Evolutionary conservation across 371 early-diverging fungal genomes (phyloP), one percentile per base, ranked within the genome.

Genomic region (Syncephalis plumigaleata): DNA sequence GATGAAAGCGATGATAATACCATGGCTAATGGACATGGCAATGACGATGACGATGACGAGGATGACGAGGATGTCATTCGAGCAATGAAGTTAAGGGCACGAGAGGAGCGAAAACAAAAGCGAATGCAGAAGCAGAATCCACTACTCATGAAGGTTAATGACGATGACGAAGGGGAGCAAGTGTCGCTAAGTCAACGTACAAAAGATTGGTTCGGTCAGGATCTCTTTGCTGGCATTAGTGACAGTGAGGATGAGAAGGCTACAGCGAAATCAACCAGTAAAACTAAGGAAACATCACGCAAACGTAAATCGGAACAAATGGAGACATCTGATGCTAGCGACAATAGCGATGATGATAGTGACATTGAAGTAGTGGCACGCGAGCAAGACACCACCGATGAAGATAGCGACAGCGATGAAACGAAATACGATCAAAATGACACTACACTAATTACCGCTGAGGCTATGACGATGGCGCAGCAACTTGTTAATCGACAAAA

Each of bases 121-220:
- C 31, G 31, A 31, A 11, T 11, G 4, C 31, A 31, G 55, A 56
- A 44, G 16, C 58, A 61, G 39, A 72, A 72, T 45, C 68, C 74
- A 8, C 55, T 77, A 8, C 52, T 77, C 53, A 70, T 67, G 36
- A 71, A 71, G 52, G 56, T 75, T 44, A 71, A 77, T 44, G 68
- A 75, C 50, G 63, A 58, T 5, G 68, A 65, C 11, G 69, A 74
- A 23, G 52, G 63, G 22, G 63, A 66, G 45, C 63, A 61, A 57
- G 70, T 65, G 37, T 59, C 55, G 38, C 69, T 90, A 21, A 80
- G 83, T 2, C 83, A 79, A 42, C 73, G 76, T 9, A 89, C 95
- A 11, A 70, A 77, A 21, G 66, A 86, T 67, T 92, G 89, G 68
- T 92, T 94, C 65, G 84, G 89, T 57, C 88, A 91, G 56, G 85